Evolutionary conservation across 352 stramenopile genomes (phyloP).

Genomic region (Lagenidium giganteum): DNA sequence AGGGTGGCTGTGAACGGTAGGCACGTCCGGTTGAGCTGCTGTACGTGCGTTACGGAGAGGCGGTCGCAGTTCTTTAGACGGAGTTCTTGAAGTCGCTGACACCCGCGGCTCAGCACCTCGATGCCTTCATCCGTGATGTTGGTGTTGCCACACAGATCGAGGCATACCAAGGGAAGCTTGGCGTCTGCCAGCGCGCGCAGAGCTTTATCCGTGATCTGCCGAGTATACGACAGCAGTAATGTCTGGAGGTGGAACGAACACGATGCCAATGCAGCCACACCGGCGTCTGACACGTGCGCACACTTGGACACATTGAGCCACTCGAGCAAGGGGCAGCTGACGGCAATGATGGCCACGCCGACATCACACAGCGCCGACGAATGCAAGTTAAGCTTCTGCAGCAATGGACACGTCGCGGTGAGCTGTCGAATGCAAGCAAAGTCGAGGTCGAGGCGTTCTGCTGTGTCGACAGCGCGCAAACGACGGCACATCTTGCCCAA

Average conservation of each 20-base stretch:
- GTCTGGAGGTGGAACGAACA: conserved; percentile 31
- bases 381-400: conserved; percentile 33
- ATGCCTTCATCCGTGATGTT: conserved; percentile 55
- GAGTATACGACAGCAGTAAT: conserved; percentile 32
- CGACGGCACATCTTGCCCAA: conserved; percentile 50
- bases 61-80: conserved; percentile 62
- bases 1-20: conserved; percentile 41
- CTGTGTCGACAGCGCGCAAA: conserved; percentile 35
- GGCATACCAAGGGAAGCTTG: conserved; percentile 26
- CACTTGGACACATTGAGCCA: conserved; percentile 68
- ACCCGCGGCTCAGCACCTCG: conserved; percentile 22
- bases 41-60: conserved; percentile 30
- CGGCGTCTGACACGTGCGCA: conserved; percentile 36
- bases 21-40: conserved; percentile 21
- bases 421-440: too few relatives aligned
- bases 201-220: conserved; percentile 39
- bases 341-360: conserved; percentile 48
- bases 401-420: conserved; percentile 32
- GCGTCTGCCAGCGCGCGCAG: conserved; percentile 36
- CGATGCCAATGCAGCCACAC: conserved; percentile 39
- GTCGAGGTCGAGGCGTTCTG: conserved; percentile 41
- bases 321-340: conserved; percentile 30
- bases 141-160: conserved; percentile 60
- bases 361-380: conserved; percentile 55
- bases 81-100: conserved; percentile 46